Conservation (phyloP, 495 filamentous ascomycete species). For the Penicillium atrosanguineum region DNA sequence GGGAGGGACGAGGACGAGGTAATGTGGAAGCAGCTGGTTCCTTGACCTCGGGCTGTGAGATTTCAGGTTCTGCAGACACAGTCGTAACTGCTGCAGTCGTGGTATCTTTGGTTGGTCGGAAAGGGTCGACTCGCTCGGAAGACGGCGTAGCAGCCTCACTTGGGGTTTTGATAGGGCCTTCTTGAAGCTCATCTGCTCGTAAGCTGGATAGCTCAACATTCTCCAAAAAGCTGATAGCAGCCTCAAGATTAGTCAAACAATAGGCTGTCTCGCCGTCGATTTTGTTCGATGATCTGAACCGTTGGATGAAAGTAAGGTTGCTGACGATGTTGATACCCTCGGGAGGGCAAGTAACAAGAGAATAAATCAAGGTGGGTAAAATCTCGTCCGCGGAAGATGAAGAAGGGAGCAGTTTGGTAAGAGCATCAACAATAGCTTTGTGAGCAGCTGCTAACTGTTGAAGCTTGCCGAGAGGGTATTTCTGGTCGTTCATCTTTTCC, state of each 20-base stretch:
- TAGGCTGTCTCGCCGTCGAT: constrained; percentile 93
- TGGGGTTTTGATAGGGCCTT: constrained; percentile 59
- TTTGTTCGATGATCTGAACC: constrained; percentile 83
- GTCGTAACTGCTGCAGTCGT: constrained; percentile 34
- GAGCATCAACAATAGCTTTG: constrained; percentile 89
- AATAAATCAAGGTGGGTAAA: constrained; percentile 92
- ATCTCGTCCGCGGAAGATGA: constrained; percentile 97
- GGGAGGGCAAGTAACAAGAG: constrained; percentile 84
- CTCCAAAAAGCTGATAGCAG: constrained; percentile 92
- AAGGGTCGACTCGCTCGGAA: constrained; percentile 32
- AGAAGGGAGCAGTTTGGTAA: constrained; percentile 70
- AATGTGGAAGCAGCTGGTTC: constrained; percentile 38
- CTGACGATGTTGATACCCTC: constrained; percentile 87
- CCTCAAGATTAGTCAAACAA: constrained; percentile 94
- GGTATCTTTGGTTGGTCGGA: constrained; percentile 26
- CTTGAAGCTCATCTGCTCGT: constrained; percentile 70
- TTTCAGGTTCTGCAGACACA: constrained; percentile 34
- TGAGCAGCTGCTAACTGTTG: constrained; percentile 84
- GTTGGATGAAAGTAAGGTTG: constrained; percentile 89
- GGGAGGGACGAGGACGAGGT: constrained; percentile 38
- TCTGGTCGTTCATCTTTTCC: constrained; percentile 79
- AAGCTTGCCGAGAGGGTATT: constrained; percentile 88
- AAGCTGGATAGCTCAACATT: constrained; percentile 93
- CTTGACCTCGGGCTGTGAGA: constrained; percentile 33
- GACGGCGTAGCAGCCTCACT: constrained; percentile 53